phyloP scores from a whole-genome alignment of 768 basidiomycete species.

The Crucibulum laeve region DNA sequence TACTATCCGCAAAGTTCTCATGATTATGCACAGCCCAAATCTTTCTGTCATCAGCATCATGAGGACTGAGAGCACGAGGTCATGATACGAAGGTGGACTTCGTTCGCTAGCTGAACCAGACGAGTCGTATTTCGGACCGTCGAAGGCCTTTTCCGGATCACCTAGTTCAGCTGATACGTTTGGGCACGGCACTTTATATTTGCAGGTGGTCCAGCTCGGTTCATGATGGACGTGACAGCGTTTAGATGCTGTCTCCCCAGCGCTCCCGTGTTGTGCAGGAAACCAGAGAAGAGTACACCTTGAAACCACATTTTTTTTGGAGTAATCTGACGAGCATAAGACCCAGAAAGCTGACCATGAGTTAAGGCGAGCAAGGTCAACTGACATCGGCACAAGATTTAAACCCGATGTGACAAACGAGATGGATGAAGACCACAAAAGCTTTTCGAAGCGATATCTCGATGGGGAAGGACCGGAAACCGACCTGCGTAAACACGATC shows the following conservation, averaged over 20 bases:
- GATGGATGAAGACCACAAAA: too few relatives aligned
- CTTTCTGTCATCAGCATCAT: too few relatives aligned
- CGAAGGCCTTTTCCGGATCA: background rate
- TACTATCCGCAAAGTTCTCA: background rate
- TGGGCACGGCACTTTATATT: background rate
- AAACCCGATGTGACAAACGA: too few relatives aligned
- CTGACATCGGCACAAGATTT: too few relatives aligned
- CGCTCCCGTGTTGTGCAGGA: background rate
- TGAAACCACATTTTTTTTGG: too few relatives aligned
- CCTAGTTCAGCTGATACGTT: background rate
- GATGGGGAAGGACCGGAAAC: background rate
- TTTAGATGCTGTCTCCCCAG: background rate
- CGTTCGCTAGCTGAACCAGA: background rate
- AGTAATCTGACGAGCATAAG: too few relatives aligned
- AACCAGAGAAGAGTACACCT: background rate
- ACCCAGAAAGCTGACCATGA: too few relatives aligned
- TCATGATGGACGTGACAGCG: background rate
- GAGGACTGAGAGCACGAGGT: background rate
- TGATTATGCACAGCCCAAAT: background rate
- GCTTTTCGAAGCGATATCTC: too few relatives aligned
- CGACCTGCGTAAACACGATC: background rate
- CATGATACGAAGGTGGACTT: background rate
- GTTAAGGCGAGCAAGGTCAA: too few relatives aligned
- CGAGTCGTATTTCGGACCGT: background rate
- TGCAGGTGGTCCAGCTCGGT: background rate